A percentile compares a stretch with the other conserved stretches of the same genome.
These are phyloP conservation scores for Mucuna pruriens DNA, from an alignment of 306 rosid species.

Conservation along the genomic window DNA sequence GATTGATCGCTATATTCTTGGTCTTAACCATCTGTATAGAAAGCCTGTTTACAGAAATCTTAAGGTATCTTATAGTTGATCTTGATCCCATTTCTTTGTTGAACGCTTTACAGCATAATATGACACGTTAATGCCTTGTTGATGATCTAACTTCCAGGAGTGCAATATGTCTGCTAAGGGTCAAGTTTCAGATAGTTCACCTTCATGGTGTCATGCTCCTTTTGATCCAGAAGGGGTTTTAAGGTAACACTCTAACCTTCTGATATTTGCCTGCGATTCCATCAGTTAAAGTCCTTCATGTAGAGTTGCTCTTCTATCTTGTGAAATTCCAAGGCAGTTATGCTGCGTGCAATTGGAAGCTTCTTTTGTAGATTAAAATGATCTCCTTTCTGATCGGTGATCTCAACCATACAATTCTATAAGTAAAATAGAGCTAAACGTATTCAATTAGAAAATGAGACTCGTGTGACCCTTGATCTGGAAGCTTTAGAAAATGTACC, in stretches of 20 bases:
- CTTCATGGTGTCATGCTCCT: slow-evolving; percentile 91
- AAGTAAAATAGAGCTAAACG: not conserved
- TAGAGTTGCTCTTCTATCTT: slow-evolving; percentile 14
- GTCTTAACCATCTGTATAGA: slow-evolving; percentile 72
- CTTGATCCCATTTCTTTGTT: slow-evolving; percentile 24
- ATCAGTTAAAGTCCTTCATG: not conserved
- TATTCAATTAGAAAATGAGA: not conserved
- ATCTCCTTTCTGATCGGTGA: slow-evolving; percentile 9
- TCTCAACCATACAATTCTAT: not conserved
- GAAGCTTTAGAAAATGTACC: not conserved
- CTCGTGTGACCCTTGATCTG: not conserved
- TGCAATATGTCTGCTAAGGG: slow-evolving; percentile 65
- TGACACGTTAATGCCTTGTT: slow-evolving; percentile 37
- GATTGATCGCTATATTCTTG: slow-evolving; percentile 86
- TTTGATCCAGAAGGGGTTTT: slow-evolving; percentile 96
- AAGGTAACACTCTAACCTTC: slow-evolving; percentile 61
- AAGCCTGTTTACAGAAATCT: slow-evolving; percentile 88
- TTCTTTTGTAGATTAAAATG: not conserved
- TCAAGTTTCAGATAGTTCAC: slow-evolving; percentile 69
- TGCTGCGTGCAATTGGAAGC: slow-evolving; percentile 10
- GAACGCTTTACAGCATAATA: slow-evolving; percentile 12
- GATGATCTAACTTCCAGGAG: slow-evolving; percentile 62
- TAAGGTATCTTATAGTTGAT: slow-evolving; percentile 58
- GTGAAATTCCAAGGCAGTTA: not conserved
- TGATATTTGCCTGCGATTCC: slow-evolving; percentile 2